Percentiles rank a stretch among this genome's conserved stretches.
Evolutionary conservation across 2,329 filamentous ascomycete genomes (phyloP).

Genomic region (Pseudocercospora cruenta): DNA sequence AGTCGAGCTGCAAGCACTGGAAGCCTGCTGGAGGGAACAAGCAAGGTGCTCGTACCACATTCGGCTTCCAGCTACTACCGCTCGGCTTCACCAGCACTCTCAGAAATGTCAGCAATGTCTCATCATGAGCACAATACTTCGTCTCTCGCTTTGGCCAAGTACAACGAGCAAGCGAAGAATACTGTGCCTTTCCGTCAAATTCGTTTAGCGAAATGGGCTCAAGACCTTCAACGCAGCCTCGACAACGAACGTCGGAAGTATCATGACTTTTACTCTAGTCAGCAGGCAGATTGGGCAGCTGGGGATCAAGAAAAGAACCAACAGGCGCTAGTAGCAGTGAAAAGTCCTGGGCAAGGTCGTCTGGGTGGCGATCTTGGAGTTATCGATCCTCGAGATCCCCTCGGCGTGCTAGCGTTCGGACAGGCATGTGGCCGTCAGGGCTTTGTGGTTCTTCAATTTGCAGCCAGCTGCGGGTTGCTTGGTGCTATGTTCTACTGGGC

Average conservation of each 20-base stretch:
- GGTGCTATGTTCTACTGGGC: constrained; percentile 62
- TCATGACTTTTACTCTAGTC: constrained; percentile 61
- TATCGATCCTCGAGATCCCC: constrained; percentile 69
- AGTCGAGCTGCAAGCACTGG: constrained; percentile 32
- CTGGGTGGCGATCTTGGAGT: constrained; percentile 42
- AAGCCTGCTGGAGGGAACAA: constrained; percentile 34
- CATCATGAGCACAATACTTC: constrained; percentile 21
- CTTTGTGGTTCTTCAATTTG: constrained; percentile 70
- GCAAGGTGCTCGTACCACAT: constrained; percentile 39
- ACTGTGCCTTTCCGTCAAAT: constrained; percentile 61
- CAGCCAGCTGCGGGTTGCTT: constrained; percentile 74
- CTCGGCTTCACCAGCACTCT: constrained; percentile 38
- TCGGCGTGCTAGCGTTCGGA: constrained; percentile 73
- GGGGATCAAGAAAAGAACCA: constrained; percentile 51
- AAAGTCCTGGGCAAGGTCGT: constrained; percentile 33
- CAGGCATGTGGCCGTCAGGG: constrained; percentile 61
- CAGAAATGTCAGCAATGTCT: constrained; percentile 24
- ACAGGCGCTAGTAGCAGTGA: constrained; percentile 25
- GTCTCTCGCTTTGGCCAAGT: constrained; percentile 59
- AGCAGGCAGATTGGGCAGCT: constrained; percentile 62
- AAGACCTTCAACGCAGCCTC: constrained; percentile 76
- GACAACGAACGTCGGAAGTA: constrained; percentile 73
- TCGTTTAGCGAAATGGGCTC: constrained; percentile 80
- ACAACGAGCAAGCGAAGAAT: constrained; percentile 52
- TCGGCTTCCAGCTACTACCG: constrained; percentile 38